Evolutionary conservation across 371 early-diverging fungal genomes (phyloP), one percentile per base, ranked within the genome.

Genomic region (Mortierella sp.): DNA sequence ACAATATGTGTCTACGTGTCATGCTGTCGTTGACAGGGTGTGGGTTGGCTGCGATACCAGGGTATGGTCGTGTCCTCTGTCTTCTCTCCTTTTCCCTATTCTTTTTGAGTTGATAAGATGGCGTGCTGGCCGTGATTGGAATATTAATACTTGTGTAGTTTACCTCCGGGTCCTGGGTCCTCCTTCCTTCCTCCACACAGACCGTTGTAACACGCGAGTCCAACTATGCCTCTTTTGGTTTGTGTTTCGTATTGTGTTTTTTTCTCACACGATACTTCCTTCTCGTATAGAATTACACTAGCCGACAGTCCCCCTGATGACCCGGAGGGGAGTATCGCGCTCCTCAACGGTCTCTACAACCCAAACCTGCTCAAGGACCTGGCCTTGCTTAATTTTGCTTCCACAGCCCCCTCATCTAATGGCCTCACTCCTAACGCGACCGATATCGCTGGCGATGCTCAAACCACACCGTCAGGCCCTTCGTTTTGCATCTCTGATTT

Each of bases 281-380:
- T 4, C 14, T 14, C 59, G 1, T 8, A 31, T 17, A 72, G 73
- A 67, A 66, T 72, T 32, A 67, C 73, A 31, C 49, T 72, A 54
- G 67, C 58, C 57, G 73, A 72, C 62, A 72, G 59, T 50, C 60
- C 73, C 26, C 73, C 73, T 62, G 61, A 56, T 66, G 73, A 72
- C 41, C 62, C 62, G 50, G 73, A 72, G 67, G 73, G 73, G 73
- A 62, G 73, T 54, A 56, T 52, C 31, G 34, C 57, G 62, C 67
- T 65, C 66, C 58, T 62, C 66, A 48, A 23, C 27, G 60, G 55
- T 57, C 49, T 61, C 41, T 70, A 32, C 59, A 61, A 58, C 53
- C 30, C 64, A 26, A 59, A 12, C 28, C 44, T 64, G n/a, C 62
- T 72, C 41, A 72, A 72, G 50, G 66, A 66, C 53, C 50, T 69